Percentiles rank a stretch among this genome's conserved stretches.
These are phyloP conservation scores for Limonium bicolor DNA, from an alignment of 148 eudicot genomes.

Conservation along the genomic window DNA sequence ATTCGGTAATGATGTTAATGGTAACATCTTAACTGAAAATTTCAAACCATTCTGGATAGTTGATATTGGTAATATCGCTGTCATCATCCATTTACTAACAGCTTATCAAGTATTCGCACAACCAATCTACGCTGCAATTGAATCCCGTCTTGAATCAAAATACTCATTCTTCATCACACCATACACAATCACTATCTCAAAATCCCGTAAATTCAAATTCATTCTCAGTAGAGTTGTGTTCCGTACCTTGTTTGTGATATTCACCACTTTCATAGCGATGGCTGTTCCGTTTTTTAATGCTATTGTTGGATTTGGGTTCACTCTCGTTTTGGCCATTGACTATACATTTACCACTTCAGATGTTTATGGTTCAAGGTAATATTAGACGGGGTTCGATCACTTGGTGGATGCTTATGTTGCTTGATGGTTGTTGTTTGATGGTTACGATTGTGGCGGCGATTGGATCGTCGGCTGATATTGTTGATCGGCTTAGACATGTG, in stretches of 20 bases:
- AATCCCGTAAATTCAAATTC: constrained; percentile 4
- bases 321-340: constrained; percentile 22
- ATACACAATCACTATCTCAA: constrained; percentile 1
- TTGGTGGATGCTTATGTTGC: constrained; percentile 14
- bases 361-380: constrained; percentile 17
- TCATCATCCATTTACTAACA: constrained; percentile 9
- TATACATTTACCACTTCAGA: constrained; percentile 23
- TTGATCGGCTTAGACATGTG: constrained; percentile 3
- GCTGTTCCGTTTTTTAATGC: constrained; percentile 18
- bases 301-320: constrained; percentile 18
- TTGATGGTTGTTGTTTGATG: constrained; percentile 17
- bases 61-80: constrained; percentile 10
- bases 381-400: constrained; percentile 7
- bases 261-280: constrained; percentile 12
- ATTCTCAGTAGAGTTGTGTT: constrained; percentile 8
- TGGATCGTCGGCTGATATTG: constrained; percentile 17
- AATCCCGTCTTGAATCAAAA: constrained; percentile 6
- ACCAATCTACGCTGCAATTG: constrained; percentile 17
- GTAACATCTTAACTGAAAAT: constrained; percentile 8
- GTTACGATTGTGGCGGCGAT: constrained; percentile 20
- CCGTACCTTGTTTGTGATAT: constrained; percentile 14
- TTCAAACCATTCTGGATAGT: constrained; percentile 8
- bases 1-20: constrained; percentile 9
- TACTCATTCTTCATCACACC: constrained; percentile 22
- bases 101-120: constrained; percentile 19